Conservation (phyloP, 208 protist genomes). For the Crithidia expoeki region DNA sequence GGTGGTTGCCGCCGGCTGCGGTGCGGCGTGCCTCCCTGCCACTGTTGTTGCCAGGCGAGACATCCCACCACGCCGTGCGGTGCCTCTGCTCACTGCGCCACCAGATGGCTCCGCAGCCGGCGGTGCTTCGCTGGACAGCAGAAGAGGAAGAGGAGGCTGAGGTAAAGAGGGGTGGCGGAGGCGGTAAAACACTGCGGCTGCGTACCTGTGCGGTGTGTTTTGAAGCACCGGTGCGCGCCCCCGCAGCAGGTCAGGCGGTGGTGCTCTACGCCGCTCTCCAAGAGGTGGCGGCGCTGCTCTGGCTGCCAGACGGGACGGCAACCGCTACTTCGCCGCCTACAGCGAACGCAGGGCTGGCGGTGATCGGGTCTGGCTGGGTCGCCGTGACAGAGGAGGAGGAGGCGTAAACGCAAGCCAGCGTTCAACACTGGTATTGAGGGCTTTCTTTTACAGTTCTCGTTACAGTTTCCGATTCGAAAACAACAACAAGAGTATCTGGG, state of each 20-base stretch:
- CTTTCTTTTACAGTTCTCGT: background rate
- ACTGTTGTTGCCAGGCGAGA: background rate
- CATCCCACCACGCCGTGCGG: conserved; percentile 10
- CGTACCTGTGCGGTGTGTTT: conserved; percentile 30
- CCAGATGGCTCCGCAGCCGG: conserved; percentile 50
- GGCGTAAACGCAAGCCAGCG: background rate
- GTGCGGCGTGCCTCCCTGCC: background rate
- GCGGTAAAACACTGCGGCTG: background rate
- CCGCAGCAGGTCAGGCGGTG: conserved; percentile 66
- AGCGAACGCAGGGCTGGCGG: conserved; percentile 26
- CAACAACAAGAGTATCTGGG: too few relatives aligned
- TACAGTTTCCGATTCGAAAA: too few relatives aligned
- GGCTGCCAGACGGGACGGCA: too few relatives aligned
- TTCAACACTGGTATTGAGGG: background rate
- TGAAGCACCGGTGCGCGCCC: conserved; percentile 49
- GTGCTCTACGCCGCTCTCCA: conserved; percentile 46
- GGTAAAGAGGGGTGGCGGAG: conserved; percentile 8
- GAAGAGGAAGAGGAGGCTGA: background rate
- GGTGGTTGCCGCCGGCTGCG: conserved; percentile 16
- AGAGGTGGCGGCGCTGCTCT: background rate
- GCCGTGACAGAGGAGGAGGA: background rate
- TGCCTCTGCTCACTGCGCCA: conserved; percentile 66
- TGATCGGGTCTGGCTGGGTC: conserved; percentile 16
- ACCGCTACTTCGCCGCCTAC: background rate
- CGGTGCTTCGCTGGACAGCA: conserved; percentile 38